Base-by-base conservation (phyloP, 495 filamentous ascomycete genomes). In the Aspergillus panamensis region DNA sequence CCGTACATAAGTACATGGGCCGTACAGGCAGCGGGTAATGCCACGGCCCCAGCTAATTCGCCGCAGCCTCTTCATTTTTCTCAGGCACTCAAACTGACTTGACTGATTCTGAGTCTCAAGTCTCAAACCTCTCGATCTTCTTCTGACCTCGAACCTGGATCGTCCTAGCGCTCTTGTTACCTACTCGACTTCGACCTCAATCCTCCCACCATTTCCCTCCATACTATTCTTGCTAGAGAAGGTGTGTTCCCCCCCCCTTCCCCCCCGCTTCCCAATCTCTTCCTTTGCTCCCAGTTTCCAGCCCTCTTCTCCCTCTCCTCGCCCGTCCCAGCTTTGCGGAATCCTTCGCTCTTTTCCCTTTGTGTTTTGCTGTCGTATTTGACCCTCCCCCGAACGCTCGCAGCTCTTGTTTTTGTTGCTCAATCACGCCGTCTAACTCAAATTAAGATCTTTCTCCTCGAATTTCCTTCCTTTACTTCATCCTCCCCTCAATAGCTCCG, bases 131-230 rank as follows among this genome's bases (percentile, higher is more conserved):
- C 49, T 63, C 60, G 62, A 65, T 67, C 62, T 62, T 65, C 60
- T 68, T 65, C 58, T 66, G 60, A 59, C 61, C 64, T 64, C 51
- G 59, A 40, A 64, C 54, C 51, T 63, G 57, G 63, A 66, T 67
- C 64, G 59, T 67, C 5, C 62, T 62, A 62, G 62, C 57, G 62
- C 62, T 66, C 54, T 62, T 55, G 55, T 51, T 57, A 51, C 55
- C 47, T 45, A 47, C 53, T 51, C 51, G 32, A 49, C 47, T 51
- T 52, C 29, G 53, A 53, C 49, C 60, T 60, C 63, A 62, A 59
- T 59, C 49, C 57, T 60, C 47, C 59, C 45, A 30, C 45, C 35
- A 39, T 44, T 31, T 33, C 35, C 39, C 43, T 47, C 53, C 53
- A 5, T 12, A 62, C 25, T 31, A 51, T 43, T 42, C 29, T 30